Evolutionary conservation across 169 alveolate genomes (phyloP).

Genomic region (Babesia gibsoni): DNA sequence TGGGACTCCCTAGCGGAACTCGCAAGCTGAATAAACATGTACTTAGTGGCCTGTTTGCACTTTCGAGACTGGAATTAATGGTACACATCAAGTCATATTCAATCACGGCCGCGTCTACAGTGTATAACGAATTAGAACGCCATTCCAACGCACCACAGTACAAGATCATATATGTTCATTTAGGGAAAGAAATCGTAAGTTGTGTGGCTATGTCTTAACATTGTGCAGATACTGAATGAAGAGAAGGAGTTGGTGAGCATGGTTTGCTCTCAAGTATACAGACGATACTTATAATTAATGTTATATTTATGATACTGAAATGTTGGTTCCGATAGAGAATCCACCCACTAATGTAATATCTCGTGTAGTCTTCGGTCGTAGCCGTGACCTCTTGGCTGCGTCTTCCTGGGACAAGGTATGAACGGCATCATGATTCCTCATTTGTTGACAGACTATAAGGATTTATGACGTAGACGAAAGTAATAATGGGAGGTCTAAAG

Average conservation of each 20-base stretch:
- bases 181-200: slow-evolving; percentile 27
- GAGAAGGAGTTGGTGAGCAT: slow-evolving; percentile 34
- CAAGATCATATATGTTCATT: slow-evolving; percentile 8
- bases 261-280: slow-evolving; percentile 43
- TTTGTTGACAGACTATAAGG: slow-evolving; percentile 28
- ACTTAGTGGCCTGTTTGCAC: slow-evolving; percentile 20
- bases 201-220: neutral
- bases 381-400: slow-evolving; percentile 52
- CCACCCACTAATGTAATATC: slow-evolving; percentile 54
- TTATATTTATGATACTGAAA: neutral
- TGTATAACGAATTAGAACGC: neutral
- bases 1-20: slow-evolving; percentile 23
- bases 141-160: slow-evolving; percentile 20
- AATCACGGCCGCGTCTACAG: neutral
- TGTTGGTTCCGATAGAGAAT: slow-evolving; percentile 36
- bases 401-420: slow-evolving; percentile 68
- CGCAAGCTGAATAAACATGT: slow-evolving; percentile 28
- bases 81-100: slow-evolving; percentile 16
- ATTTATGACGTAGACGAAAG: slow-evolving; percentile 20
- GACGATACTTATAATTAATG: slow-evolving; percentile 2
- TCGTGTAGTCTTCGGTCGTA: slow-evolving; percentile 49
- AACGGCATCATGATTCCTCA: too few species aligned
- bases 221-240: slow-evolving; percentile 22
- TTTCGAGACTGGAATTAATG: slow-evolving; percentile 23
- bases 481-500: slow-evolving; percentile 5